Evolutionary conservation across 1,284 basidiomycete genomes (phyloP).

Genomic region (Testicularia cyperi): DNA sequence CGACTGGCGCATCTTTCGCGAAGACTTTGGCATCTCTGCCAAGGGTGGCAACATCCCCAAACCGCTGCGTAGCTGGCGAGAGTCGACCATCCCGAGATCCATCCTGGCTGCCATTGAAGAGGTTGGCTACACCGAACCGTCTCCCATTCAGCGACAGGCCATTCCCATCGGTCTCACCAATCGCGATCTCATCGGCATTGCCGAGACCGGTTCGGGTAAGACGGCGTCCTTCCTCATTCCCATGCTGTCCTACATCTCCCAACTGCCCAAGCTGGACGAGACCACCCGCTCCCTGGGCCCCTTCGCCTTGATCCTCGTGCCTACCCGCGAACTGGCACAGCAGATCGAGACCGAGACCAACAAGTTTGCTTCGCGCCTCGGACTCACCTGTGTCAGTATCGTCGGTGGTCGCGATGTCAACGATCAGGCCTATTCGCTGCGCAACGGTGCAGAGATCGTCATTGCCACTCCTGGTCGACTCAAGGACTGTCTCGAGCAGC

Average conservation of each 20-base stretch:
- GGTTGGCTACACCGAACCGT: constrained; percentile 95
- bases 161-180: constrained; percentile 96
- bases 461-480: constrained; percentile 97
- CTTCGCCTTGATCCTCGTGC: constrained; percentile 88
- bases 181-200: constrained; percentile 94
- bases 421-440: constrained; percentile 93
- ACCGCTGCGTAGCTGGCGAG: constrained; percentile 86
- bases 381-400: constrained; percentile 91
- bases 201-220: constrained; percentile 93
- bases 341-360: constrained; percentile 91
- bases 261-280: constrained; percentile 79
- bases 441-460: constrained; percentile 94
- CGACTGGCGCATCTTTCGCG: constrained; percentile 98
- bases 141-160: constrained; percentile 93
- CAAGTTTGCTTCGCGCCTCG: constrained; percentile 84
- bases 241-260: constrained; percentile 90
- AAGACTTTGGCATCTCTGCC: constrained; percentile 94
- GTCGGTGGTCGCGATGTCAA: constrained; percentile 91
- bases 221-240: constrained; percentile 99
- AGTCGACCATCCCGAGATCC: constrained; percentile 76
- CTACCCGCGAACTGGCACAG: constrained; percentile 94
- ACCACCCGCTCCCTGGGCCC: constrained; percentile 90
- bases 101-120: constrained; percentile 82
- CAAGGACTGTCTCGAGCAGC: constrained; percentile 93
- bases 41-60: constrained; percentile 85